Evolutionary conservation across 768 basidiomycete genomes (phyloP).

Genomic region (Pisolithus orientalis): DNA sequence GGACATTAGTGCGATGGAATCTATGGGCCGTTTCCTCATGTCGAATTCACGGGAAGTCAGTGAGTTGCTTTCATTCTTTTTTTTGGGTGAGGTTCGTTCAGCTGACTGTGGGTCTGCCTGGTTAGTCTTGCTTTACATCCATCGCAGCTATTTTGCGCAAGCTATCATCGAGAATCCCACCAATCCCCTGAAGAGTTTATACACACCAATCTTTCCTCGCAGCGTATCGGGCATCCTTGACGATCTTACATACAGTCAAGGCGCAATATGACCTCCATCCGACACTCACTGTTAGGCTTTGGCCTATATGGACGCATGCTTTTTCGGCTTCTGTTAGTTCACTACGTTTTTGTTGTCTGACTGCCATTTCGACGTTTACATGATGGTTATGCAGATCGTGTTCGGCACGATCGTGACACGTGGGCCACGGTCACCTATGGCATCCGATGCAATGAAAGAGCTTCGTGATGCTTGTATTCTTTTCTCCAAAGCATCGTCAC

Average conservation of each 20-base stretch:
- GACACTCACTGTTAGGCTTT: constrained; percentile 46
- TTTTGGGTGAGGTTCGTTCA: neutral
- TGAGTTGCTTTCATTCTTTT: constrained; percentile 17
- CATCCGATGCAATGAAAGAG: constrained; percentile 59
- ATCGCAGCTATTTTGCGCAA: constrained; percentile 65
- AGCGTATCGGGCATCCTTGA: constrained; percentile 51
- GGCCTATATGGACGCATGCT: constrained; percentile 58
- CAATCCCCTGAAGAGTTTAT: constrained; percentile 61
- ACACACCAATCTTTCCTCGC: constrained; percentile 60
- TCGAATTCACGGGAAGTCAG: constrained; percentile 30
- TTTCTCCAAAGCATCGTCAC: constrained; percentile 53
- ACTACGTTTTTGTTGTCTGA: neutral
- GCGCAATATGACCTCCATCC: constrained; percentile 45
- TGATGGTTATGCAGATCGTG: constrained; percentile 44
- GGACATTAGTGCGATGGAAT: constrained; percentile 14
- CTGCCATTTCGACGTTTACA: neutral
- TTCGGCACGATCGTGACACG: constrained; percentile 77
- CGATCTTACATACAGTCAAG: constrained; percentile 45
- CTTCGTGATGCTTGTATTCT: constrained; percentile 61
- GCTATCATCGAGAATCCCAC: constrained; percentile 61
- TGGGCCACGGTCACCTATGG: constrained; percentile 63
- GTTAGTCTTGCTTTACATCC: constrained; percentile 55
- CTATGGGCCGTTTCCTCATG: constrained; percentile 35
- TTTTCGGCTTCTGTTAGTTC: constrained; percentile 46
- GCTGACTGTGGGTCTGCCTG: neutral